Base-by-base conservation (phyloP, 2,329 filamentous ascomycete species). In the Zymoseptoria pseudotritici region DNA sequence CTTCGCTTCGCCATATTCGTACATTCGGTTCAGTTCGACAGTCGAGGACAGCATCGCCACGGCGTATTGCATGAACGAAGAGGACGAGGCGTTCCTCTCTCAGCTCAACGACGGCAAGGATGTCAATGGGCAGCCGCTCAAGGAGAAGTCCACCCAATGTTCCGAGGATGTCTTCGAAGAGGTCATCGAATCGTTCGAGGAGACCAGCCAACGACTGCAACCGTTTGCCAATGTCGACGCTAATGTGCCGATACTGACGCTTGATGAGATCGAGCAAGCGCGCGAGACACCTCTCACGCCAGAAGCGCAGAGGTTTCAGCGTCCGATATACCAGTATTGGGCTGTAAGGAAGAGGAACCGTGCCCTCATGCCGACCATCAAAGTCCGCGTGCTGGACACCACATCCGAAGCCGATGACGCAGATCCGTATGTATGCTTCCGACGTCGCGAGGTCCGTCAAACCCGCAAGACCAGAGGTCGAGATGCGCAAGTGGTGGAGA, bases 371-470 rank as follows among this genome's bases (percentile, higher is more conserved):
- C 85, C 91, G 7, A 82, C 80, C 21, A 84, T 97, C 73, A 97
- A 97, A 78, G 69, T 72, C n/a, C 64, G 70, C 13, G 63, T 72
- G 22, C 94, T 96, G 66, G 94, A 99, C 78, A 95, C 87, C 53
- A 91, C 94, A 64, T 89, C 91, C 72, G 93, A 97, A 66, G 95
- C 88, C 62, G 94, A 99, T 74, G 94, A 99, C 73, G 86, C 90
- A 69, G 94, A 99, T 76, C 94, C 94, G 54, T 99, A 96, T 77
- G 92, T 99, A 70, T 99, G 94, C 77, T 99, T 99, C 83, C 86
- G 94, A 72, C 86, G 94, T 68, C 89, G 94, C 65, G 94, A 99
- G 76, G 90, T 96, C 53, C 88, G 94, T 60, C 91, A 96, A 74
- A 93, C 91, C 55, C 89, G 94, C 69, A 99, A 97, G 78, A 99